Evolutionary conservation across 2,329 filamentous ascomycete species (phyloP), one percentile per base, ranked within the genome.

Genomic region (Aspergillus eucalypticola): DNA sequence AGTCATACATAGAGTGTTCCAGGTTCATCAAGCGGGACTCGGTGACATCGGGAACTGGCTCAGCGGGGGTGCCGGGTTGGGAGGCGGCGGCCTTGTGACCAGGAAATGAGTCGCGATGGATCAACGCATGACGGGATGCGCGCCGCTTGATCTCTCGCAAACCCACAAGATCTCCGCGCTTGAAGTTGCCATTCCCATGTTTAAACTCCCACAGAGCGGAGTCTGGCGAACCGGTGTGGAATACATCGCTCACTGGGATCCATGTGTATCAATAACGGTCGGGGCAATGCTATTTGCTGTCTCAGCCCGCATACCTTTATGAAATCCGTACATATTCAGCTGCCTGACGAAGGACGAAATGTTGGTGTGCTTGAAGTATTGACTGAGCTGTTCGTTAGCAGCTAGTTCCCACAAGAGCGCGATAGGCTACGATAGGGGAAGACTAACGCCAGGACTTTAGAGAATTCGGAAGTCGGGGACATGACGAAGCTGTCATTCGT

Each of bases 291-390:
- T 27, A 54, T 49, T 25, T 32, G 17, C 29, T 15, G 19, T 25
- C 21, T 4, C 35, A 25, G n/a, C 52, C 39, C 17, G 50, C 75
- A 53, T 77, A 96, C 93, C 93, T 90, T 99, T 99, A 75, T 99
- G 95, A 77, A 99, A 99, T 6, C 95, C 95, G 70, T 99, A 99
- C 95, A 99, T 99, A 75, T 99, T 99, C 54, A 99, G 80, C 79
- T 99, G 95, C 52, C 95, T 88, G 53, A 99, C 95, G 75, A 99
- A 99, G 1, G 95, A 98, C 10, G 95, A 98, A 62, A 98, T 96
- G 73, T 99, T 99, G 68, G 94, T 99, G 75, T 99, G 95, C 73
- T 99, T 99, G 77, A 99, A 99, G 75, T 99, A 99, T 86, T 96
- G 92, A 57, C 94, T 96, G 70, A 64, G 61, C 54, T 13, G 25